These are phyloP conservation scores for Apostasia shenzhenica DNA, from an alignment of 106 monocot species.

Conservation along the genomic window DNA sequence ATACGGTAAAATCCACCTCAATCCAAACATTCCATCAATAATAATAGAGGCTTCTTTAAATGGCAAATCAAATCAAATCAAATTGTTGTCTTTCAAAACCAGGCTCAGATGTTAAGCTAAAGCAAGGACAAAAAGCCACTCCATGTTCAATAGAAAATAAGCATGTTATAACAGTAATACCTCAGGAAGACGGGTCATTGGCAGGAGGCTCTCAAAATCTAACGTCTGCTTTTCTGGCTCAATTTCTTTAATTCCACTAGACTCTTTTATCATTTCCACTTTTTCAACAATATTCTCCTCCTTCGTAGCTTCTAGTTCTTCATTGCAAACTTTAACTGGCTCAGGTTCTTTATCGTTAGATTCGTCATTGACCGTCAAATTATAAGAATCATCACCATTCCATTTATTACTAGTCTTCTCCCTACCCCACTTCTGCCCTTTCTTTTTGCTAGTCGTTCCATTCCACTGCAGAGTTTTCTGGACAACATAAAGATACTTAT, in stretches of 20 bases:
- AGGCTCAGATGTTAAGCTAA: not conserved
- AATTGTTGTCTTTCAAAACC: not conserved
- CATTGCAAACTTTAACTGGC: slow-evolving; percentile 5
- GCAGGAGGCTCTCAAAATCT: slow-evolving; percentile 56
- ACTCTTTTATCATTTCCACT: not conserved
- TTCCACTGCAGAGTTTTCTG: slow-evolving; percentile 74
- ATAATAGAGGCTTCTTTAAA: not conserved
- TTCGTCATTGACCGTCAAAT: slow-evolving; percentile 12
- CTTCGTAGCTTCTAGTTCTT: not conserved
- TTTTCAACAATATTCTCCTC: not conserved
- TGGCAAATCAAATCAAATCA: not conserved
- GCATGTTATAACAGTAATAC: slow-evolving; percentile 17
- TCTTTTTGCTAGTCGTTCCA: slow-evolving; percentile 80
- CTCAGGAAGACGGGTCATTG: slow-evolving; percentile 60
- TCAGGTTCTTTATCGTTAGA: slow-evolving; percentile 10
- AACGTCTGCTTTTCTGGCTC: slow-evolving; percentile 11
- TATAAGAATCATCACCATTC: slow-evolving; percentile 14
- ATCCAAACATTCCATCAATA: too few species aligned
- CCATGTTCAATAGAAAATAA: not conserved
- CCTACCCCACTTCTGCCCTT: slow-evolving; percentile 91
- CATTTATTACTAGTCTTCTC: slow-evolving; percentile 19
- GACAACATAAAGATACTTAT: not conserved
- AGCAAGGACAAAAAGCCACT: not conserved
- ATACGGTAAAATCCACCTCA: too few species aligned
- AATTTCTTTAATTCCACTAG: slow-evolving; percentile 11